Percentiles rank a stretch among this genome's conserved stretches.
phyloP scores from a whole-genome alignment of 225 moss, liverwort and hornwort species.

The Climacium dendroides region DNA sequence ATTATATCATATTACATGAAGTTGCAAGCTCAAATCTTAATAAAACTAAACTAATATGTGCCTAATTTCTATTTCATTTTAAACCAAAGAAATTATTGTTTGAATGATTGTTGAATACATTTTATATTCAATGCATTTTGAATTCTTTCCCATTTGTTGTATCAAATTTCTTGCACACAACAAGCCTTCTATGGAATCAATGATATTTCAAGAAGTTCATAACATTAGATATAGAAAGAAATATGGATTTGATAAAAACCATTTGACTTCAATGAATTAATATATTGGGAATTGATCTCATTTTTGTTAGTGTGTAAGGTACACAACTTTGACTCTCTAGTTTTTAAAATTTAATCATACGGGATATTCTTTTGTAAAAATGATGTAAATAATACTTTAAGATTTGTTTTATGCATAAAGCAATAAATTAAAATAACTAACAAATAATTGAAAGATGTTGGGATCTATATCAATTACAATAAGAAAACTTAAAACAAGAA shows the following conservation, averaged over 20 bases:
- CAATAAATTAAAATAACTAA: too few relatives aligned
- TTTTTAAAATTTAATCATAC: neutral
- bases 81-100: neutral
- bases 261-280: too few relatives aligned
- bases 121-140: neutral
- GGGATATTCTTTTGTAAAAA: fast-evolving
- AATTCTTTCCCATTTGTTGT: fast-evolving
- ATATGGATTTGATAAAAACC: neutral
- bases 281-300: neutral
- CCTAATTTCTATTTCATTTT: neutral
- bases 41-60: neutral
- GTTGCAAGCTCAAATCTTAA: neutral
- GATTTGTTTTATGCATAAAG: neutral
- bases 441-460: fast-evolving
- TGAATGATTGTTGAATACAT: neutral
- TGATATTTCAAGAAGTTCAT: neutral
- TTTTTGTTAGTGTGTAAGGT: neutral
- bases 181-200: neutral
- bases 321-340: neutral
- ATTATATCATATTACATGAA: neutral
- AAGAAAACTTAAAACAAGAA: neutral
- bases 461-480: neutral
- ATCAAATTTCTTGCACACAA: neutral
- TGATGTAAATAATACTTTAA: neutral
- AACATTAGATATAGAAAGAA: neutral